phyloP scores from a whole-genome alignment of 2,329 filamentous ascomycete genomes.

The Tolypocladium endophyticum region DNA sequence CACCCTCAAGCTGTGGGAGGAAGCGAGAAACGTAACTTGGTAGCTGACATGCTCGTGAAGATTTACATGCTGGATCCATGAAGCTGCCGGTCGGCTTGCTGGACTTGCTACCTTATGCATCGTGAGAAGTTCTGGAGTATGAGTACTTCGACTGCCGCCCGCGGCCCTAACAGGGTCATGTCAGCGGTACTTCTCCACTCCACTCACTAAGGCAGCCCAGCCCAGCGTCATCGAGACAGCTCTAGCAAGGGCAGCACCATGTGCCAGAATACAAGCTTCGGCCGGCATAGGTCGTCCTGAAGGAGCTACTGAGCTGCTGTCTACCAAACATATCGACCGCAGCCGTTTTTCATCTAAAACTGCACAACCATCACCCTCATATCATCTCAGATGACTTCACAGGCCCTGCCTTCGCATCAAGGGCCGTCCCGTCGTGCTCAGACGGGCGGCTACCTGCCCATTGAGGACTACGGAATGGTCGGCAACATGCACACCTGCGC shows the following conservation, averaged over 20 bases:
- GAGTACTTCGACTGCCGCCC: neutral
- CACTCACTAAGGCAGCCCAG: neutral
- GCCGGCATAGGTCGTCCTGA: neutral
- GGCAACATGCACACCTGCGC: conserved; percentile 74
- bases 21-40: neutral
- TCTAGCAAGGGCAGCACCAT: neutral
- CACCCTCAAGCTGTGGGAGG: neutral
- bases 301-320: neutral
- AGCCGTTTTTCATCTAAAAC: neutral
- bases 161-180: neutral
- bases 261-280: neutral
- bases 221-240: neutral
- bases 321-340: neutral
- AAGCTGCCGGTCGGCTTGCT: neutral
- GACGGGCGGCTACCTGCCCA: conserved; percentile 43
- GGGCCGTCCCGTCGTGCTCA: conserved; percentile 20
- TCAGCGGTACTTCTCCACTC: neutral
- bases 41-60: neutral
- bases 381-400: conserved; percentile 17
- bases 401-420: conserved; percentile 20
- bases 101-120: neutral
- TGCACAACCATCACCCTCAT: neutral
- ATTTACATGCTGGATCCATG: neutral
- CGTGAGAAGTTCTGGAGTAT: neutral
- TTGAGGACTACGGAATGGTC: conserved; percentile 72